Conservation (phyloP, 495 filamentous ascomycete genomes). For the Aspergillus ostianus region DNA sequence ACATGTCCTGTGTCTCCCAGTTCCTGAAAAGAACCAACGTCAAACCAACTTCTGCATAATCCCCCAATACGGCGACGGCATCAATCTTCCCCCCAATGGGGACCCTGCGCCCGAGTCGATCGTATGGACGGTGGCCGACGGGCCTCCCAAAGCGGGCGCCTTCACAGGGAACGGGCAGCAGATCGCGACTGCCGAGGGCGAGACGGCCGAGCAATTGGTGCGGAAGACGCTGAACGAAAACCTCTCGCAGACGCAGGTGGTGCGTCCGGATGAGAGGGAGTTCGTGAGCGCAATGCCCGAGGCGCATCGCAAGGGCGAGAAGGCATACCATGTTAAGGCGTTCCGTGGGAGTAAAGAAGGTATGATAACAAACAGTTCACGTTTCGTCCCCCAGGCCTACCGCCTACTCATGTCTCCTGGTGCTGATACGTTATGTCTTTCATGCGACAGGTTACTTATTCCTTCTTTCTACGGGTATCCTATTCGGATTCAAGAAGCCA, state of each 20-base stretch:
- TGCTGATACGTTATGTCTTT: no score
- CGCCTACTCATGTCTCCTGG: no score
- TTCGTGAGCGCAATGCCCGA: conserved; percentile 78
- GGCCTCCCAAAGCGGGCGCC: conserved; percentile 58
- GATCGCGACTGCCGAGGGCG: conserved; percentile 45
- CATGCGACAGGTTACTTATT: conserved; percentile 72
- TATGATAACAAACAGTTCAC: conserved; percentile 36
- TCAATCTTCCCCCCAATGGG: conserved; percentile 43
- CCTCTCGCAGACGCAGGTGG: conserved; percentile 55
- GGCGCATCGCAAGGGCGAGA: conserved; percentile 83
- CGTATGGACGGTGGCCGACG: conserved; percentile 78
- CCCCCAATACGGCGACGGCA: conserved; percentile 58
- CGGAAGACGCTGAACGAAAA: conserved; percentile 63
- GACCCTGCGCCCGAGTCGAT: conserved; percentile 60
- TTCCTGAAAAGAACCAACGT: conserved; percentile 85
- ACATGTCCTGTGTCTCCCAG: conserved; percentile 76
- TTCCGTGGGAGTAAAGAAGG: conserved; percentile 92
- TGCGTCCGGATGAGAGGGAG: conserved; percentile 66
- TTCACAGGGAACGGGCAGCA: conserved; percentile 40
- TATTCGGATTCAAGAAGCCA: conserved; percentile 96
- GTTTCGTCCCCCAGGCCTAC: no score
- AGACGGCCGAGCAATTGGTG: conserved; percentile 63
- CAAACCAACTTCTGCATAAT: conserved; percentile 90
- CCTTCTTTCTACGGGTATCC: conserved; percentile 78
- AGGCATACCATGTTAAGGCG: conserved; percentile 87